These are phyloP conservation scores for Mucor irregularis DNA, from an alignment of 371 early-diverging fungal genomes.

Conservation along the genomic window DNA sequence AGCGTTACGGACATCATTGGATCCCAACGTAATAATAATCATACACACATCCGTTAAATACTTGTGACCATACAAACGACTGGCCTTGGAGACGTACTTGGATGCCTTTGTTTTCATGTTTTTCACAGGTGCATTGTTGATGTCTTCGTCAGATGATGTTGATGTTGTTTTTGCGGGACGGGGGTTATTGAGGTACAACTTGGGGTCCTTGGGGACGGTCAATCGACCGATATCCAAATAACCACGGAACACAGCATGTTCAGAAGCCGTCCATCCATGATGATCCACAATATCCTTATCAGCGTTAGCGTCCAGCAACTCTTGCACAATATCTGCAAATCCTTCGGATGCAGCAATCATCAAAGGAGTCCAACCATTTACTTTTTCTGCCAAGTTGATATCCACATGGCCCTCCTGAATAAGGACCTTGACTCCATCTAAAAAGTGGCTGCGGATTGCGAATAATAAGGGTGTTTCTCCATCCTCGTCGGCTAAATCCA, in stretches of 20 bases:
- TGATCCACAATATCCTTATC: slow-evolving; percentile 49
- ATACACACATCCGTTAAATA: slow-evolving; percentile 64
- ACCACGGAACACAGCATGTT: slow-evolving; percentile 70
- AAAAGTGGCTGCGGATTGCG: slow-evolving; percentile 56
- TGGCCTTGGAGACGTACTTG: slow-evolving; percentile 33
- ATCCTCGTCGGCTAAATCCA: slow-evolving; percentile 60
- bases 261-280: slow-evolving; percentile 68
- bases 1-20: slow-evolving; percentile 61
- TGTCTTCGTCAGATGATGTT: slow-evolving; percentile 6
- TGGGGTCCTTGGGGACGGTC: slow-evolving; percentile 37
- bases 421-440: slow-evolving; percentile 54
- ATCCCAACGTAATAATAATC: slow-evolving; percentile 70
- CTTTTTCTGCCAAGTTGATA: slow-evolving; percentile 40
- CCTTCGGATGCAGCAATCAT: slow-evolving; percentile 68
- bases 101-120: slow-evolving; percentile 5
- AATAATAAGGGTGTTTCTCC: slow-evolving; percentile 67
- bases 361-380: slow-evolving; percentile 68
- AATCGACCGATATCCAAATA: slow-evolving; percentile 51
- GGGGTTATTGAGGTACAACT: slow-evolving; percentile 3
- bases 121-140: neutral
- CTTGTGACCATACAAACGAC: slow-evolving; percentile 66
- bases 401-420: slow-evolving; percentile 40
- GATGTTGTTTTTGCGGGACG: slow-evolving; percentile 2
- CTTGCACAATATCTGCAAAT: slow-evolving; percentile 46
- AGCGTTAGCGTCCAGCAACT: slow-evolving; percentile 58